Evolutionary conservation across 2,329 filamentous ascomycete species (phyloP).

Genomic region (Ophiostoma ulmi): DNA sequence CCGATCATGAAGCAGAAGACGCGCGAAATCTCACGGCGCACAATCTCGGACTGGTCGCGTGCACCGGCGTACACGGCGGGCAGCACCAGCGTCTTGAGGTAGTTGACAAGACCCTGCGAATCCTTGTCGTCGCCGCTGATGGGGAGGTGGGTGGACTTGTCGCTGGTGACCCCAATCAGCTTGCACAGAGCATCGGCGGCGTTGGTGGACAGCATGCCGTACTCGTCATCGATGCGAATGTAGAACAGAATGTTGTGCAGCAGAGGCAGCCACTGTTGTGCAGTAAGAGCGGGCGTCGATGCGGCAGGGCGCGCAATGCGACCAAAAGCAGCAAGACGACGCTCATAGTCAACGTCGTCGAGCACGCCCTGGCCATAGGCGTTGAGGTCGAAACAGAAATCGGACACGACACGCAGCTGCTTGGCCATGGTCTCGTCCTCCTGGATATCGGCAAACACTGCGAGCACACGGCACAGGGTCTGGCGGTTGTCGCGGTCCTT

Average conservation of each 20-base stretch:
- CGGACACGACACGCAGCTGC: conserved; percentile 55
- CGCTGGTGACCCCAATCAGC: conserved; percentile 62
- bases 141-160: conserved; percentile 35
- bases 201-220: conserved; percentile 73
- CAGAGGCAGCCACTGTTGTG: conserved; percentile 78
- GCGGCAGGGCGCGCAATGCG: conserved; percentile 61
- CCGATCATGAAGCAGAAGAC: conserved; percentile 75
- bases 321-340: conserved; percentile 70
- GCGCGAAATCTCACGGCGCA: conserved; percentile 74
- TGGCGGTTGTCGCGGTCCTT: conserved; percentile 72
- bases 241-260: conserved; percentile 87
- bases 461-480: conserved; percentile 66
- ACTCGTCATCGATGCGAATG: conserved; percentile 79
- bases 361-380: conserved; percentile 66
- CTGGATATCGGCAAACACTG: conserved; percentile 58
- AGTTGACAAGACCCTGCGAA: conserved; percentile 46
- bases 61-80: conserved; percentile 72
- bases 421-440: conserved; percentile 30
- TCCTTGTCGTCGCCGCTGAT: conserved; percentile 22
- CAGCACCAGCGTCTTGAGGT: conserved; percentile 62
- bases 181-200: conserved; percentile 74
- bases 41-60: conserved; percentile 73
- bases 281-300: conserved; percentile 46
- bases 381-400: conserved; percentile 73
- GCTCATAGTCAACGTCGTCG: conserved; percentile 84